Conservation (phyloP, 2,329 filamentous ascomycete species). For the Claviceps pusilla region DNA sequence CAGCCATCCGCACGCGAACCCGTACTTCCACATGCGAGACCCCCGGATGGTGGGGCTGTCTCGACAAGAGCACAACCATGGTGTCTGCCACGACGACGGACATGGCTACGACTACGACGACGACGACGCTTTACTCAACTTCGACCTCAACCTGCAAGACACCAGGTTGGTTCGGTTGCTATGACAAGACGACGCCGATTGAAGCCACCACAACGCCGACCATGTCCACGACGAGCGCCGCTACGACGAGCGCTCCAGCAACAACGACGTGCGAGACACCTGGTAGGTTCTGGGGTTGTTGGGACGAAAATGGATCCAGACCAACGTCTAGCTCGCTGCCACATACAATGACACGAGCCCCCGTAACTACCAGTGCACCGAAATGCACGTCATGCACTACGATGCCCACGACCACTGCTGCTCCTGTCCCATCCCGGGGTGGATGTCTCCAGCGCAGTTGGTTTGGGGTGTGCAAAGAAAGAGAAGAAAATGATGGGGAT, state of each 20-base stretch:
- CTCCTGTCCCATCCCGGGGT: constrained; percentile 11
- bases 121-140: constrained; percentile 28
- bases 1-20: constrained; percentile 52
- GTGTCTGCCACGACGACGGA: constrained; percentile 21
- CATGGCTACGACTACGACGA: constrained; percentile 20
- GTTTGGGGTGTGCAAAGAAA: constrained; percentile 27
- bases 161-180: constrained; percentile 54
- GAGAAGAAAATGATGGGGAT: constrained; percentile 11
- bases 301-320: constrained; percentile 23
- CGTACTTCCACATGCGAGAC: constrained; percentile 79
- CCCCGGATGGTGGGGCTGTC: constrained; percentile 80
- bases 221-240: constrained; percentile 9
- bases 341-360: constrained; percentile 7
- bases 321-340: constrained; percentile 7
- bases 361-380: constrained; percentile 17
- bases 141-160: constrained; percentile 36
- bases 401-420: constrained; percentile 11
- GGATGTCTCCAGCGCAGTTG: constrained; percentile 24
- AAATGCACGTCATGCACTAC: constrained; percentile 15
- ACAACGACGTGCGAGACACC: constrained; percentile 33
- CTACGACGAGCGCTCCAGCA: constrained; percentile 12
- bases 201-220: constrained; percentile 15
- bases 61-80: constrained; percentile 47
- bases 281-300: constrained; percentile 42
- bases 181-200: constrained; percentile 27